phyloP scores from a whole-genome alignment of 2,329 filamentous ascomycete species.

The Plectosphaerella cucumerina region DNA sequence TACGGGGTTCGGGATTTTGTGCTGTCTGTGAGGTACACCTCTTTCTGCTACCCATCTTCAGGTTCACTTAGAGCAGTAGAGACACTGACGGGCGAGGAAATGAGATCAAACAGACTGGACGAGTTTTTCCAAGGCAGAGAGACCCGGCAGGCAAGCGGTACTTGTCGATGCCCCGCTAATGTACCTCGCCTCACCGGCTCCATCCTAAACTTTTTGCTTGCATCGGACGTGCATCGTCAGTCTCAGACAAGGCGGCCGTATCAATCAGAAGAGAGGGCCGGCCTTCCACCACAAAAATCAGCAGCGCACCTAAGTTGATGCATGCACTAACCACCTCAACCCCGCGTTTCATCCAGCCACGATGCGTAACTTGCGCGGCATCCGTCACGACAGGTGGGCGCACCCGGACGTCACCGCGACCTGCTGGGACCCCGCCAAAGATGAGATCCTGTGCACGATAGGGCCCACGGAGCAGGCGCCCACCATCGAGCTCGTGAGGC shows the following conservation, averaged over 20 bases:
- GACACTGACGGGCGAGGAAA: no score
- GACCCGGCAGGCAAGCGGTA: not conserved
- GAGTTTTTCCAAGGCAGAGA: not conserved
- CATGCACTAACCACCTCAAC: constrained; percentile 12
- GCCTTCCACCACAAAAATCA: no score
- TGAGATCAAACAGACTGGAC: no score
- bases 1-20: no score
- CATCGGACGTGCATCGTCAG: not conserved
- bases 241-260: no score
- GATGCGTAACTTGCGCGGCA: constrained; percentile 88
- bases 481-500: constrained; percentile 66
- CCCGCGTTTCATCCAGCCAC: constrained; percentile 7
- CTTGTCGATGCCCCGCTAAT: constrained; percentile 1
- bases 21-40: no score
- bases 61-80: no score
- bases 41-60: no score
- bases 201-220: not conserved
- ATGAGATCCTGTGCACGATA: constrained; percentile 77
- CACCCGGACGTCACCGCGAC: constrained; percentile 65
- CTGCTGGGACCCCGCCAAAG: constrained; percentile 79
- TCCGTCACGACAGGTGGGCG: constrained; percentile 65
- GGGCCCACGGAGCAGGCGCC: constrained; percentile 70
- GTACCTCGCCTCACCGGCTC: not conserved
- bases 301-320: not conserved
- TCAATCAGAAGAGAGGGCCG: no score